Evolutionary conservation across 768 basidiomycete genomes (phyloP).

Genomic region (Collybia mongolica): DNA sequence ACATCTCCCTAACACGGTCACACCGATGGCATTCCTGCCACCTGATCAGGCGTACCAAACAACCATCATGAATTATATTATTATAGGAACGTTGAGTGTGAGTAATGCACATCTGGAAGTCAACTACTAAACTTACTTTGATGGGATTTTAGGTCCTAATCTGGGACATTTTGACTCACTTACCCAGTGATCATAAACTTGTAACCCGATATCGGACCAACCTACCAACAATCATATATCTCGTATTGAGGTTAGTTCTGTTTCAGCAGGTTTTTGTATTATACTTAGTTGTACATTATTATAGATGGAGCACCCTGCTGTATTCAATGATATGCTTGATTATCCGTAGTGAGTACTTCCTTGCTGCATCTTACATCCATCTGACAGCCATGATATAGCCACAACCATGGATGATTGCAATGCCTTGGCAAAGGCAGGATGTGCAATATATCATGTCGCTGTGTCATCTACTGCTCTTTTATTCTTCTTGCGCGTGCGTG

Average conservation of each 20-base stretch:
- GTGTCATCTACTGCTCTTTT: background rate
- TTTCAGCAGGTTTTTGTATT: background rate
- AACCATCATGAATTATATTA: background rate
- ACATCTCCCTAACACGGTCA: background rate
- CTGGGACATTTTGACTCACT: constrained; percentile 4
- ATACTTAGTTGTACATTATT: background rate
- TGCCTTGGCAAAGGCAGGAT: background rate
- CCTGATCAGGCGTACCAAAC: background rate
- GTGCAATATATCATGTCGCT: background rate
- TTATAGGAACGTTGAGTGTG: background rate
- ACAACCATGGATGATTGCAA: background rate
- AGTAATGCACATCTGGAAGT: background rate
- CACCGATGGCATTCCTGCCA: background rate
- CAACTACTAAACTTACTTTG: background rate
- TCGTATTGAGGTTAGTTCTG: background rate
- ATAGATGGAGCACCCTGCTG: constrained; percentile 1
- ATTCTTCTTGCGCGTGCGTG: constrained; percentile 2
- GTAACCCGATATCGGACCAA: background rate
- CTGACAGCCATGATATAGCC: background rate
- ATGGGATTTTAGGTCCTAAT: background rate
- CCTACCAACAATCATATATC: constrained; percentile 3
- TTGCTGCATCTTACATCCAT: background rate
- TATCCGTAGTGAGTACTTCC: background rate
- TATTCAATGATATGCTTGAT: background rate
- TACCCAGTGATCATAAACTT: constrained; percentile 1